phyloP scores from a whole-genome alignment of 805 yeast genomes.

The Wickerhamomyces ciferrii region DNA sequence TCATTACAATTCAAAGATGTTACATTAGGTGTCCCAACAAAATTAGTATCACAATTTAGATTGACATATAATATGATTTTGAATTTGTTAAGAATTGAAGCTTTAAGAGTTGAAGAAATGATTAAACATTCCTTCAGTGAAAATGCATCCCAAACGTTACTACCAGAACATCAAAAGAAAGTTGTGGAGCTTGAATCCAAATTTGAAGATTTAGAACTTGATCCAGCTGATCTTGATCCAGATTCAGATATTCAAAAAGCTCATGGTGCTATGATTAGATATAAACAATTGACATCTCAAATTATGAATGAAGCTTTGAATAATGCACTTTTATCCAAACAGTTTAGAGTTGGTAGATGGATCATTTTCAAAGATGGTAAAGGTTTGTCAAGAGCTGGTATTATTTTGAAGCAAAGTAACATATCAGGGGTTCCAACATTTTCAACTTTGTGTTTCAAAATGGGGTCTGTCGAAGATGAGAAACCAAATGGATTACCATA shows the following conservation, averaged over 20 bases:
- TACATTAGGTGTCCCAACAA: constrained; percentile 85
- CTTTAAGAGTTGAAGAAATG: constrained; percentile 96
- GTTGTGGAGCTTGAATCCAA: constrained; percentile 48
- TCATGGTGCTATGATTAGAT: constrained; percentile 39
- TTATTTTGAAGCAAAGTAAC: constrained; percentile 38
- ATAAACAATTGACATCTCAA: constrained; percentile 36
- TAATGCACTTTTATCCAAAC: constrained; percentile 40
- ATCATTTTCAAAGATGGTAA: constrained; percentile 49
- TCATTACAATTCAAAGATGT: constrained; percentile 67
- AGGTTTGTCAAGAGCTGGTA: constrained; percentile 41
- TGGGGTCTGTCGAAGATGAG: constrained; percentile 28
- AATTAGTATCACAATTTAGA: constrained; percentile 86
- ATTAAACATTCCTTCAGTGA: constrained; percentile 94
- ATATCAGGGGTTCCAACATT: constrained; percentile 11
- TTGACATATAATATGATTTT: constrained; percentile 94
- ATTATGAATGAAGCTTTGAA: constrained; percentile 44
- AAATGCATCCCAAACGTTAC: constrained; percentile 74
- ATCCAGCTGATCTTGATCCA: constrained; percentile 33
- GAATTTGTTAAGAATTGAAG: constrained; percentile 87
- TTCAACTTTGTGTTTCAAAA: constrained; percentile 39
- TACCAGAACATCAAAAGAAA: constrained; percentile 79
- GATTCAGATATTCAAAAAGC: constrained; percentile 38
- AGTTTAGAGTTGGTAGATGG: constrained; percentile 50
- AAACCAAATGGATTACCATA: constrained; percentile 30
- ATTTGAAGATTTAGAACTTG: constrained; percentile 30